Evolutionary conservation across 2,329 filamentous ascomycete species (phyloP), one percentile per base, ranked within the genome.

Genomic region (Cladophialophora yegresii): DNA sequence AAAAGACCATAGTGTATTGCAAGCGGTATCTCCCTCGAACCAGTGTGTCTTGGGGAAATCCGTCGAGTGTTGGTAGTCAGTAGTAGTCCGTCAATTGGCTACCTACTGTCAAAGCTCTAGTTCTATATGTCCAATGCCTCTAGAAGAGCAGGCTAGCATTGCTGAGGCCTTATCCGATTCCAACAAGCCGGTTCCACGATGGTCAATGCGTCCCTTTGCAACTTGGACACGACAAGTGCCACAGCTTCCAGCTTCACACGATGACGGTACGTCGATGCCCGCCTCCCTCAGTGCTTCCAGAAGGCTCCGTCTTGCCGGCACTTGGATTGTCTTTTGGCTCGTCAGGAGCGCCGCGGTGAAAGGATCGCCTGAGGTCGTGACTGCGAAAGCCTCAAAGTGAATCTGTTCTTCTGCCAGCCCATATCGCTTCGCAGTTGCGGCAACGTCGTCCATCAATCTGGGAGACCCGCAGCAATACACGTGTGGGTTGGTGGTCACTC

Each of bases 101-200:
- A 36, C 33, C 33, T 13, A 36, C 10, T 13, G 33, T 36, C 10
- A 56, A 40, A 56, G 54, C 54, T 56, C 54, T 43, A 56, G 54
- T 56, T 56, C 54, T 56, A 56, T 43, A 40, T 56, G 54, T 40
- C 54, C 54, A 56, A 56, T 56, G 30, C 54, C 54, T 43, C 54
- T 36, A 40, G 54, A 56, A 26, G 54, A 56, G 33, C 54, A 56
- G 33, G 54, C 54, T 56, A 56, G 33, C 54, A 56, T 56, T 43
- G 54, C 32, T 36, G 33, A 56, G n/a, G 30, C 54, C 32, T 56
- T 56, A 26, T 56, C 54, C 33, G 54, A 56, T 43, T 56, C 54
- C 33, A 56, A 56, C 33, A 56, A 56, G 16, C 54, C 54, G 30
- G 54, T 56, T 43, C 54, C 54, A 40, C 54, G 54, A 16, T 56